These are phyloP conservation scores for Lentithecium fluviatile DNA, from an alignment of 495 filamentous ascomycete species.

Conservation along the genomic window DNA sequence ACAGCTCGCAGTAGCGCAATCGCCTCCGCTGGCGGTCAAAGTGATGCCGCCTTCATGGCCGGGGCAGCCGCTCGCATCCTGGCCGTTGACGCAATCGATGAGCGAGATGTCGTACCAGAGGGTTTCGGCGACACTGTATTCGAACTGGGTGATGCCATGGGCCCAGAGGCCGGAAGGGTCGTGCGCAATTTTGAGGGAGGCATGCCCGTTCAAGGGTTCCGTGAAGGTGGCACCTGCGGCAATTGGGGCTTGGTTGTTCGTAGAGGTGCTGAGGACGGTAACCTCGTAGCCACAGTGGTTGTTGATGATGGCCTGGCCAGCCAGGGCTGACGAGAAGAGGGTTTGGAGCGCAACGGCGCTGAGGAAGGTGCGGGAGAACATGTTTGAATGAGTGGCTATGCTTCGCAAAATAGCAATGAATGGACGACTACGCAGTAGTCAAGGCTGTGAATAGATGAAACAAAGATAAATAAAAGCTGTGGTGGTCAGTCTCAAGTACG, in stretches of 20 bases:
- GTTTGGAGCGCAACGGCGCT: constrained; percentile 3
- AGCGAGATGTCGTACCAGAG: constrained; percentile 20
- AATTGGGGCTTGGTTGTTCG: not conserved
- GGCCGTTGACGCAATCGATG: constrained; percentile 17
- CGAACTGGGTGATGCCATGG: constrained; percentile 17
- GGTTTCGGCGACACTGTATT: constrained; percentile 7
- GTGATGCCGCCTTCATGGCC: constrained; percentile 6
- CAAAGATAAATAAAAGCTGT: too few species aligned
- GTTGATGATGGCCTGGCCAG: constrained; percentile 1
- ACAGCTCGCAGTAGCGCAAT: not conserved
- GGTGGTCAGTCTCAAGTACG: too few species aligned
- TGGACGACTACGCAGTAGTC: constrained; percentile 9
- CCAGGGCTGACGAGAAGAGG: not conserved
- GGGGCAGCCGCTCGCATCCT: constrained; percentile 6
- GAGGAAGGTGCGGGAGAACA: constrained; percentile 1
- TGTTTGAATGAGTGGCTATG: not conserved
- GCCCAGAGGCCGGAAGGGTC: constrained; percentile 1
- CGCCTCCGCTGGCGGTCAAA: not conserved
- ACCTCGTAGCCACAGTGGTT: constrained; percentile 6
- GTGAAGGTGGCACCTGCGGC: not conserved
- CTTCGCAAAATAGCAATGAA: not conserved
- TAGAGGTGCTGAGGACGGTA: not conserved
- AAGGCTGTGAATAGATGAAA: not conserved
- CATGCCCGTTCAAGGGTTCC: not conserved
- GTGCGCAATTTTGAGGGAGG: constrained; percentile 4